A percentile compares a stretch with the other conserved stretches of the same genome.
phyloP scores from a whole-genome alignment of 192 early-diverging fungal genomes.

The Mortierella antarctica region DNA sequence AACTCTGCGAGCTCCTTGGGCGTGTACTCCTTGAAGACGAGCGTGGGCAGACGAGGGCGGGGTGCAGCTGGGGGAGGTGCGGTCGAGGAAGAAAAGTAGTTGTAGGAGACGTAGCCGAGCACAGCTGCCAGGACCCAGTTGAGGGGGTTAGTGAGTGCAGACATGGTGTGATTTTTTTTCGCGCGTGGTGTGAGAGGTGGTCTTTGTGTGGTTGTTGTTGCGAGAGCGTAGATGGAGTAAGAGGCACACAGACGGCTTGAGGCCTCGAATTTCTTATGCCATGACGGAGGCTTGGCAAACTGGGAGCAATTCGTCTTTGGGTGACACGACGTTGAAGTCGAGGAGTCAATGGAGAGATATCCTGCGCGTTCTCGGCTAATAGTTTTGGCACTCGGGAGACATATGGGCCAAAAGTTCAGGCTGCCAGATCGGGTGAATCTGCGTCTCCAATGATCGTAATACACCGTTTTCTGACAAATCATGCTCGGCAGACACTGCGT shows the following conservation, averaged over 20 bases:
- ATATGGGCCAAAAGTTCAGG: no score
- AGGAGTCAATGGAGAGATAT: no score
- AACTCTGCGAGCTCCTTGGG: slow-evolving; percentile 78
- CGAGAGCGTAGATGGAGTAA: neutral
- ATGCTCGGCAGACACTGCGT: no score
- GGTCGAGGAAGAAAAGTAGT: slow-evolving; percentile 52
- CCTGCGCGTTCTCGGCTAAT: no score
- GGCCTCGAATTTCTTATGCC: neutral
- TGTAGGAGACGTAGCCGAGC: slow-evolving; percentile 65
- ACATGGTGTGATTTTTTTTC: slow-evolving; percentile 5
- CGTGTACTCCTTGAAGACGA: slow-evolving; percentile 80
- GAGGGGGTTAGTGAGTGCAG: slow-evolving; percentile 64
- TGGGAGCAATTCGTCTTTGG: no score
- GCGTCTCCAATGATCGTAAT: no score
- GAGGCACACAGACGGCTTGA: neutral
- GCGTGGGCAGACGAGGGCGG: slow-evolving; percentile 59
- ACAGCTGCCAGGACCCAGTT: slow-evolving; percentile 76
- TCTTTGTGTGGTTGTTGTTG: neutral
- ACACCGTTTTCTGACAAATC: no score
- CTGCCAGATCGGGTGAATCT: no score
- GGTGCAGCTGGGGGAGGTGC: slow-evolving; percentile 33
- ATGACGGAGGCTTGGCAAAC: no score
- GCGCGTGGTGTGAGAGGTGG: neutral
- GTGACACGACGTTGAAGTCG: no score
- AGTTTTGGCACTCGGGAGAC: no score